Conservation (phyloP, 306 rosid genomes). For the Benincasa hispida region DNA sequence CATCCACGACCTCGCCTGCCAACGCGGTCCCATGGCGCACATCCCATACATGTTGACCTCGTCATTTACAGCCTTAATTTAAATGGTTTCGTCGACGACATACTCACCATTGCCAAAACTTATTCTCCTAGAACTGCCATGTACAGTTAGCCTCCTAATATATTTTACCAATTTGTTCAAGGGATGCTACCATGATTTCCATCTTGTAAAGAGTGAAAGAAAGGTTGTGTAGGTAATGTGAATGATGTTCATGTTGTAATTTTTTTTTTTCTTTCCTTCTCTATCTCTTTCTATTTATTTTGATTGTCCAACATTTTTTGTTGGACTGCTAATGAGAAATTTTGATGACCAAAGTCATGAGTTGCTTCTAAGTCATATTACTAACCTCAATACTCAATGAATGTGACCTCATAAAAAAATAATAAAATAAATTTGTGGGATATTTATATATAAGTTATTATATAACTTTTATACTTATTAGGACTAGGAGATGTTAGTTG, state of each 20-base stretch:
- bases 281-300: not conserved
- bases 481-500: not conserved
- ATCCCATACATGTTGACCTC: conserved; percentile 72
- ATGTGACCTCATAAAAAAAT: not conserved
- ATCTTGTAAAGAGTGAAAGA: not conserved
- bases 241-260: not conserved
- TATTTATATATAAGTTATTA: not conserved
- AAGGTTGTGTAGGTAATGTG: not conserved
- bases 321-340: not conserved
- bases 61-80: conserved; percentile 63
- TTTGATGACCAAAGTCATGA: not conserved
- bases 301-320: not conserved
- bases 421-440: too few species aligned
- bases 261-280: not conserved
- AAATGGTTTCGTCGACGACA: not conserved
- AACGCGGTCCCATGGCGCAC: conserved; percentile 47
- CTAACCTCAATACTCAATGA: not conserved
- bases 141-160: conserved; percentile 27
- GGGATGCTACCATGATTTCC: not conserved
- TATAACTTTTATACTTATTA: not conserved
- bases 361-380: not conserved
- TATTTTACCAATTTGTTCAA: not conserved
- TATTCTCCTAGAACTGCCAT: conserved; percentile 19
- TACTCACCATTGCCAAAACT: not conserved
- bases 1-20: conserved; percentile 68